Evolutionary conservation across 2,329 filamentous ascomycete genomes (phyloP).

Genomic region (Xylaria sp.): DNA sequence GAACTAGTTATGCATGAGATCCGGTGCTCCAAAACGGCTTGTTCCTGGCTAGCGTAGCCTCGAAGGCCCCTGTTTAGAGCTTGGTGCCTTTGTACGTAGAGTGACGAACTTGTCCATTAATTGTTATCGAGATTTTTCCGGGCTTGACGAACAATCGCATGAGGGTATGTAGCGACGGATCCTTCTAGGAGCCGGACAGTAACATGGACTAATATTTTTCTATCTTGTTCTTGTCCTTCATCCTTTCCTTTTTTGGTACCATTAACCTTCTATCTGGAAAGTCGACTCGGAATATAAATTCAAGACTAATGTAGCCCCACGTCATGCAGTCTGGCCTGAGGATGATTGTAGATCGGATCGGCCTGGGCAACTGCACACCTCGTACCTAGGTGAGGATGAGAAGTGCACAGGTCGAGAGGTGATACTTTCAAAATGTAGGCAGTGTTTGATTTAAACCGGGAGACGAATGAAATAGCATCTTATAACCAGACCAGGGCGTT

Average conservation of each 20-base stretch:
- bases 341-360: not conserved
- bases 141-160: not conserved
- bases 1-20: not conserved
- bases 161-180: not conserved
- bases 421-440: too few relatives aligned
- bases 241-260: too few relatives aligned
- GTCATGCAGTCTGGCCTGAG: not conserved
- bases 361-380: not conserved
- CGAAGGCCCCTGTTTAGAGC: not conserved
- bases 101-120: not conserved
- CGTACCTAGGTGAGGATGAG: not conserved
- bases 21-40: not conserved
- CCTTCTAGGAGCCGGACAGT: too few relatives aligned
- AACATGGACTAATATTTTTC: too few relatives aligned
- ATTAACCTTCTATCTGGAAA: not conserved
- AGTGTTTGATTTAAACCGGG: not conserved
- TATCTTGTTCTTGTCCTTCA: not conserved
- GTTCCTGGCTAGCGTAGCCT: conserved; percentile 1
- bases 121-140: not conserved
- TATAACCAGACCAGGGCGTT: not conserved
- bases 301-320: not conserved
- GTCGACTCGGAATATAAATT: not conserved
- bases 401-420: not conserved
- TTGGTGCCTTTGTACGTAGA: not conserved
- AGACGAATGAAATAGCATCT: not conserved